Evolutionary conservation across 805 yeast species (phyloP), one percentile per base, ranked within the genome.

Genomic region (Maudiozyma barnettii): DNA sequence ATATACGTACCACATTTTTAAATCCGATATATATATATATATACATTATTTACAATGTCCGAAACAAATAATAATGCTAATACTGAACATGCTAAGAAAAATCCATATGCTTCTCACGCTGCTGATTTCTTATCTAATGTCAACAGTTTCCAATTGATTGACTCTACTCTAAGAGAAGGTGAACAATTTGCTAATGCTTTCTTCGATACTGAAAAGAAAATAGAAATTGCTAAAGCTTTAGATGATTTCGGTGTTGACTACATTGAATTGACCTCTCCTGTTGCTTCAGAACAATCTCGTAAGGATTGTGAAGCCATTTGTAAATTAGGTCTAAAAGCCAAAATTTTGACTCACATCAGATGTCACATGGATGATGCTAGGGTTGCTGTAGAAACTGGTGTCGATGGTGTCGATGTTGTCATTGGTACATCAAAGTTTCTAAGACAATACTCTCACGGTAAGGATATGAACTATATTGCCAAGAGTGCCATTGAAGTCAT

Each of bases 281-380:
- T 95, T 51, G 98, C 99, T 39, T 82, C 93, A 49, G 98, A 91
- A 68, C 98, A 91, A 74, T 79, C 90, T 50, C 79, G 93, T 65
- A 70, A 65, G 51, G 99, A 91, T 69, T 91, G 98, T 75, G 98
- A 93, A 73, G 97, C 98, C 49, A 91, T 91, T 58, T 93, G 98
- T 77, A 91, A 93, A 75, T 77, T 93, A 57, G 98, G 98, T 10
- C 79, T 91, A 67, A 88, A 85, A 72, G 91, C 97, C 54, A 91
- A 93, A 74, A 88, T 93, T 54, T 78, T 91, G 57, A 91, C 99
- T 44, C 98, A 91, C 68, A 93, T 93, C 57, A 81, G 98, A 70
- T 91, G 99, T 71, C 97, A 91, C 72, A 91, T 91, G 97, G 98
- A 91, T 69, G 99, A 93, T 63, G 99, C 98, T 48, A 78, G 83